Conservation (phyloP, 768 basidiomycete genomes). For the Auricularia auricula-judae region DNA sequence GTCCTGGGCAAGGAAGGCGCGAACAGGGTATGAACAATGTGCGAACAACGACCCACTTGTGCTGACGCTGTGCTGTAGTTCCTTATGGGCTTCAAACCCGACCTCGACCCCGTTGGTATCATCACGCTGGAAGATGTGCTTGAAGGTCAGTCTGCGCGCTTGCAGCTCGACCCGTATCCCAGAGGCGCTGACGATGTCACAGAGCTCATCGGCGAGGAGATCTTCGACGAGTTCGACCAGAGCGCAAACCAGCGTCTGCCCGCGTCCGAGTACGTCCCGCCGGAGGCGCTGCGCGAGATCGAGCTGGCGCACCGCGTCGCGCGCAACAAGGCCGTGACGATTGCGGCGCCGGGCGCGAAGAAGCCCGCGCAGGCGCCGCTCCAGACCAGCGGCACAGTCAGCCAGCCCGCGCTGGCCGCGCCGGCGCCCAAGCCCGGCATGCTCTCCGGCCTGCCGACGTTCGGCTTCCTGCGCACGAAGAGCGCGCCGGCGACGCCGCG, state of each 20-base stretch:
- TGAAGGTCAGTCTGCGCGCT: conserved; percentile 43
- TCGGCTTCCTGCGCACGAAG: conserved; percentile 41
- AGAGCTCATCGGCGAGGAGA: conserved; percentile 90
- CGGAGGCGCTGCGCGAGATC: conserved; percentile 13
- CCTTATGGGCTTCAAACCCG: conserved; percentile 70
- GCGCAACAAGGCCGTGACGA: background rate
- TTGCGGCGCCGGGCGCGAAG: background rate
- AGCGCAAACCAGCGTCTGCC: conserved; percentile 45
- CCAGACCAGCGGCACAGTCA: conserved; percentile 2
- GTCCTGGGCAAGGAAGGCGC: conserved; percentile 65
- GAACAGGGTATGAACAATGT: conserved; percentile 44
- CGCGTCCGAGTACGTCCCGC: conserved; percentile 30
- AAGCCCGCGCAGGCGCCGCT: background rate
- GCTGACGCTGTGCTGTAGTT: conserved; percentile 34
- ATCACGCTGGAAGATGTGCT: conserved; percentile 90
- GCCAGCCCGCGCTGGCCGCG: conserved; percentile 9
- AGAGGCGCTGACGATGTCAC: background rate
- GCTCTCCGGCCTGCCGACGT: conserved; percentile 33
- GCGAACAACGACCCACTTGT: background rate
- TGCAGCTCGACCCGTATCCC: background rate
- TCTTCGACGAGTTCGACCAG: conserved; percentile 82
- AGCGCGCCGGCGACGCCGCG: conserved; percentile 50
- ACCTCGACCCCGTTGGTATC: conserved; percentile 77
- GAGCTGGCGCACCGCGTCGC: conserved; percentile 1
- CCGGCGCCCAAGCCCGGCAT: conserved; percentile 25